Percentiles rank a stretch among this genome's conserved stretches.
Conservation (phyloP, 106 monocot genomes). For the Dioscorea alata region DNA sequence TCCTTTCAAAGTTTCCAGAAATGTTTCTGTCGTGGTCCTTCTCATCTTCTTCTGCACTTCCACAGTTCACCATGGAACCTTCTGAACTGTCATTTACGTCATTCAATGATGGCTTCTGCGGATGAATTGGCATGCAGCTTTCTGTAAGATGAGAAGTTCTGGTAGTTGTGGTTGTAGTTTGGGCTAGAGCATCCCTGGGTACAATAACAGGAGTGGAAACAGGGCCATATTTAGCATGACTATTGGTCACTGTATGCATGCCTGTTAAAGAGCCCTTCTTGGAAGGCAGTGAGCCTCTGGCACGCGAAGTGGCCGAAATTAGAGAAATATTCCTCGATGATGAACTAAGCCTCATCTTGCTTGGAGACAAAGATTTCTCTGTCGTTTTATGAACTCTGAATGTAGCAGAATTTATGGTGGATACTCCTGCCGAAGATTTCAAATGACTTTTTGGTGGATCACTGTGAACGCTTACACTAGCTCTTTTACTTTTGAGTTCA, state of each 20-base stretch:
- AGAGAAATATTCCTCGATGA: slow-evolving; percentile 13
- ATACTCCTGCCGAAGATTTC: slow-evolving; percentile 26
- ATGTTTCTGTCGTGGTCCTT: slow-evolving; percentile 12
- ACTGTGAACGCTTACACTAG: slow-evolving; percentile 5
- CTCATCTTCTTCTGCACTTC: slow-evolving; percentile 14
- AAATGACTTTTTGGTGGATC: slow-evolving; percentile 28
- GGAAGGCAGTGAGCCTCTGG: slow-evolving; percentile 18
- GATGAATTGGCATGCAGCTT: slow-evolving; percentile 9
- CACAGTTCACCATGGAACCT: slow-evolving; percentile 10
- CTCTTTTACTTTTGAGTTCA: slow-evolving; percentile 28
- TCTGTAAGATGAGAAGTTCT: slow-evolving; percentile 3
- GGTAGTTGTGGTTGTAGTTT: slow-evolving; percentile 2
- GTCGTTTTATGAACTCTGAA: slow-evolving; percentile 18
- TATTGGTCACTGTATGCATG: slow-evolving; percentile 17
- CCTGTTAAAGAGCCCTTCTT: slow-evolving; percentile 30
- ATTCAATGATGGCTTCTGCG: slow-evolving; percentile 12
- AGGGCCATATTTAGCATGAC: slow-evolving; percentile 14
- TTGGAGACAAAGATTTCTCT: slow-evolving; percentile 20
- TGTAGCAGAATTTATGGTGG: slow-evolving; percentile 24
- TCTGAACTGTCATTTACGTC: slow-evolving; percentile 4
- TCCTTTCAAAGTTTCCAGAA: slow-evolving; percentile 42
- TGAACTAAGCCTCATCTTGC: slow-evolving; percentile 17
- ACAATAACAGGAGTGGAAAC: slow-evolving; percentile 49
- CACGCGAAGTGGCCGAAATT: slow-evolving; percentile 13
- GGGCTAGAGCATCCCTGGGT: slow-evolving; percentile 29